phyloP scores from a whole-genome alignment of 2,329 filamentous ascomycete genomes.

The Alternaria atra region DNA sequence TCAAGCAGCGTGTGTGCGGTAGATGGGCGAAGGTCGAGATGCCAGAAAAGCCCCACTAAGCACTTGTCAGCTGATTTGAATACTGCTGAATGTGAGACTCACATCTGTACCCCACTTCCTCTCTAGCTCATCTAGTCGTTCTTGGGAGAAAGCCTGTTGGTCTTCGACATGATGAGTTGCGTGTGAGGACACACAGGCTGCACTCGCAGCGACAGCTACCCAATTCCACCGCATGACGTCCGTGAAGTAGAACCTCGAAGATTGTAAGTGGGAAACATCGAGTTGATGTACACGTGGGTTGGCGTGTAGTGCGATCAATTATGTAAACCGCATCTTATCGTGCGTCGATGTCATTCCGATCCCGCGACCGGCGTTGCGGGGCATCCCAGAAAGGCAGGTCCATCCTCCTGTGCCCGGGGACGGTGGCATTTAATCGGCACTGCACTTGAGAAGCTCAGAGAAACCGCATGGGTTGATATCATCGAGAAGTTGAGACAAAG shows the following conservation, averaged over 20 bases:
- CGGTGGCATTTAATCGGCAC: not conserved
- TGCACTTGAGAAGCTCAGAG: not conserved
- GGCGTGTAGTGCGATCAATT: constrained; percentile 33
- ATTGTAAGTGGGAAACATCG: not conserved
- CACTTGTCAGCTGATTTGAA: constrained; percentile 14
- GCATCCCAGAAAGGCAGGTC: constrained; percentile 33
- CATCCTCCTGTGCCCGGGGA: constrained; percentile 12
- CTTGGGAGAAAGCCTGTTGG: constrained; percentile 40
- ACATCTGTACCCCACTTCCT: constrained; percentile 56
- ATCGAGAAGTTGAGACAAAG: not conserved
- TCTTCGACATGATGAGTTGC: constrained; percentile 40
- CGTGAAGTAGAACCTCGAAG: not conserved
- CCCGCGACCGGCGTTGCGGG: constrained; percentile 24
- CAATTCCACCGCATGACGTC: constrained; percentile 32
- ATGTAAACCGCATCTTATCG: constrained; percentile 45
- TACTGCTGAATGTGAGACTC: not conserved
- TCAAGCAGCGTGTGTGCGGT: constrained; percentile 58
- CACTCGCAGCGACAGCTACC: constrained; percentile 22
- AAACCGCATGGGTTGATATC: not conserved
- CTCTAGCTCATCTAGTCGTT: constrained; percentile 45
- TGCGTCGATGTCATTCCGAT: constrained; percentile 25
- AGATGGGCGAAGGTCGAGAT: constrained; percentile 67
- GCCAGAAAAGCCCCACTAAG: constrained; percentile 72
- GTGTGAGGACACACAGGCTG: constrained; percentile 35
- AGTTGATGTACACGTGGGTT: constrained; percentile 9